A percentile compares a stretch with the other conserved stretches of the same genome.
These are phyloP conservation scores for Taxawa tesnikishii DNA, from an alignment of 2,329 filamentous ascomycete genomes.

Conservation along the genomic window DNA sequence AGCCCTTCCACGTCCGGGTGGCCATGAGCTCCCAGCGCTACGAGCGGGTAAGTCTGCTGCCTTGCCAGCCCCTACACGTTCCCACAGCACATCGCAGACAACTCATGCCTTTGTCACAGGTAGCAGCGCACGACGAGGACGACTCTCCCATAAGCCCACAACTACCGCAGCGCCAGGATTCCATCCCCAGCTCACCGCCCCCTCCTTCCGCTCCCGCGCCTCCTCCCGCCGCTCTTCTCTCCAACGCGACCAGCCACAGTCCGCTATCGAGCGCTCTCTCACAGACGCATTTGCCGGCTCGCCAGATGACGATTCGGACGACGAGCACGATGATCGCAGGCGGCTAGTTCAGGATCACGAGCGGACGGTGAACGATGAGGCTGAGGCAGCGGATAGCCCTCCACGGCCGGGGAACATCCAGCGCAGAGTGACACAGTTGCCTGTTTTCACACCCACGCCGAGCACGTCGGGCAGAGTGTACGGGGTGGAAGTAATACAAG, in stretches of 20 bases:
- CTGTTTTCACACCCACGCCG: slow-evolving; percentile 29
- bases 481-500: slow-evolving; percentile 61
- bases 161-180: slow-evolving; percentile 14
- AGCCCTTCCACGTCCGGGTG: neutral
- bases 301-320: slow-evolving; percentile 55
- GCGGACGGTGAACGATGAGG: slow-evolving; percentile 3
- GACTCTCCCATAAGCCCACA: slow-evolving; percentile 19
- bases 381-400: slow-evolving; percentile 2
- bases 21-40: slow-evolving; percentile 36
- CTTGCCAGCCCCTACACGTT: slow-evolving; percentile 7
- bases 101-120: slow-evolving; percentile 14
- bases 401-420: slow-evolving; percentile 24
- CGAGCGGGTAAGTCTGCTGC: slow-evolving; percentile 28
- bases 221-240: slow-evolving; percentile 52
- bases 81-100: slow-evolving; percentile 6
- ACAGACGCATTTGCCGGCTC: slow-evolving; percentile 75
- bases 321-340: slow-evolving; percentile 61
- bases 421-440: slow-evolving; percentile 41
- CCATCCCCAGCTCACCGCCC: slow-evolving; percentile 41
- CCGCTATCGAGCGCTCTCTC: slow-evolving; percentile 63
- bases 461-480: slow-evolving; percentile 40
- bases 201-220: slow-evolving; percentile 78
- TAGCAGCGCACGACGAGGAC: slow-evolving; percentile 31
- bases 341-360: slow-evolving; percentile 37
- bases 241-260: slow-evolving; percentile 36